phyloP scores from a whole-genome alignment of 176 grass and related monocot genomes.

The Neostapfia colusana region DNA sequence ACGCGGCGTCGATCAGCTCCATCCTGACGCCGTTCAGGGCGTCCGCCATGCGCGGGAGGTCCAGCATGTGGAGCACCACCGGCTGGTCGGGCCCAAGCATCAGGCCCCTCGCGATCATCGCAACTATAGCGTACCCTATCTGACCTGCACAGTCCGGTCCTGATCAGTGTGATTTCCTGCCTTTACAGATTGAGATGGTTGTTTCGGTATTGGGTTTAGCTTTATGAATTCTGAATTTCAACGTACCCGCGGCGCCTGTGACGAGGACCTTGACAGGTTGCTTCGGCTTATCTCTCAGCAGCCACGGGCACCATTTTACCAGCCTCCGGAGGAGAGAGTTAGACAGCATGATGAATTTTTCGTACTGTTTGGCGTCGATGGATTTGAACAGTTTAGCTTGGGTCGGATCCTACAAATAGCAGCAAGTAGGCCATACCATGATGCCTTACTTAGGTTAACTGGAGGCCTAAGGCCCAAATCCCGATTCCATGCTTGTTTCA shows the following conservation, averaged over 20 bases:
- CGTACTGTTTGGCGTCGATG: not conserved
- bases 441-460: slow-evolving; percentile 25
- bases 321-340: slow-evolving; percentile 43
- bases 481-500: slow-evolving; percentile 23
- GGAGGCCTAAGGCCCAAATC: slow-evolving; percentile 24
- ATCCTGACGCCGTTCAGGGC: slow-evolving; percentile 63
- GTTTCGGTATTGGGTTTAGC: not conserved
- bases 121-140: slow-evolving; percentile 68
- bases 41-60: slow-evolving; percentile 33
- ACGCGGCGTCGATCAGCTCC: slow-evolving; percentile 68
- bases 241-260: slow-evolving; percentile 71
- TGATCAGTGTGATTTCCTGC: not conserved
- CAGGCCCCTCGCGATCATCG: slow-evolving; percentile 73
- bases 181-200: not conserved
- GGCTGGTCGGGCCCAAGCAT: slow-evolving; percentile 75
- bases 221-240: not conserved
- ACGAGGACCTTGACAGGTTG: slow-evolving; percentile 61
- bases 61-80: slow-evolving; percentile 76
- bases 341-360: slow-evolving; percentile 26
- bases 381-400: not conserved
- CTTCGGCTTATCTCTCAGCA: slow-evolving; percentile 40
- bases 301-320: slow-evolving; percentile 38
- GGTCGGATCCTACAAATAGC: slow-evolving; percentile 21
- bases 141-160: slow-evolving; percentile 45
- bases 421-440: not conserved